These are phyloP conservation scores for Didymella lethalis DNA, from an alignment of 2,329 filamentous ascomycete species.

Conservation along the genomic window DNA sequence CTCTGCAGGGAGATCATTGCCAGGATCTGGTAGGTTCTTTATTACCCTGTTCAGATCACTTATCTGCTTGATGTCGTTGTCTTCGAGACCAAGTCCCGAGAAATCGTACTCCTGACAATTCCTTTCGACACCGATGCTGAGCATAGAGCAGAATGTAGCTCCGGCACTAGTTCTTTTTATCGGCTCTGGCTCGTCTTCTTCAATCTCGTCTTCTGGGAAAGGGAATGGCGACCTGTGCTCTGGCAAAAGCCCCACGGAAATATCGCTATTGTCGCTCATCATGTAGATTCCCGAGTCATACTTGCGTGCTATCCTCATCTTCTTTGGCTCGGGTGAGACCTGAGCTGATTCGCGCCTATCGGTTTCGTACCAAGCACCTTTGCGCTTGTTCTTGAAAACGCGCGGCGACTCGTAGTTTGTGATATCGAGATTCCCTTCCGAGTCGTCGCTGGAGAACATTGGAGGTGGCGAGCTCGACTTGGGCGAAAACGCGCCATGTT, in stretches of 20 bases:
- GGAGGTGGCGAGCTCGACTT: conserved; percentile 46
- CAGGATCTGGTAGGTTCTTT: conserved; percentile 32
- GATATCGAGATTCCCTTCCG: conserved; percentile 39
- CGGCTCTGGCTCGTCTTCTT: conserved; percentile 10
- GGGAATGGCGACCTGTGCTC: conserved; percentile 30
- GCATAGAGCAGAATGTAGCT: conserved; percentile 20
- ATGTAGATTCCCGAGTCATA: conserved; percentile 45
- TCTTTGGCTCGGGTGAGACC: conserved; percentile 32
- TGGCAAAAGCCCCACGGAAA: conserved; percentile 24
- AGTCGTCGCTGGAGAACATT: conserved; percentile 47
- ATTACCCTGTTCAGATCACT: conserved; percentile 39
- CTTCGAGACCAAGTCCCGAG: conserved; percentile 21
- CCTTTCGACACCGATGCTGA: conserved; percentile 27
- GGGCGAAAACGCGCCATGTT: conserved; percentile 29
- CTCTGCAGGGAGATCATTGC: conserved; percentile 36
- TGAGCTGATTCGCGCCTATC: conserved; percentile 29
- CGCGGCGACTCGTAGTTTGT: conserved; percentile 45
- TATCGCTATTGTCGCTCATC: conserved; percentile 39
- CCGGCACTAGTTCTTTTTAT: conserved; percentile 18
- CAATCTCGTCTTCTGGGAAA: conserved; percentile 7
- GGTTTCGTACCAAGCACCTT: conserved; percentile 41
- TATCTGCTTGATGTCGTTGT: conserved; percentile 38
- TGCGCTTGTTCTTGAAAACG: conserved; percentile 44
- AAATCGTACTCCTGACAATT: conserved; percentile 33
- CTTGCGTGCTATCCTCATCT: conserved; percentile 41